A percentile compares a stretch with the other conserved stretches of the same genome.
phyloP scores from a whole-genome alignment of 306 rosid genomes.

The Medicago ruthenica region DNA sequence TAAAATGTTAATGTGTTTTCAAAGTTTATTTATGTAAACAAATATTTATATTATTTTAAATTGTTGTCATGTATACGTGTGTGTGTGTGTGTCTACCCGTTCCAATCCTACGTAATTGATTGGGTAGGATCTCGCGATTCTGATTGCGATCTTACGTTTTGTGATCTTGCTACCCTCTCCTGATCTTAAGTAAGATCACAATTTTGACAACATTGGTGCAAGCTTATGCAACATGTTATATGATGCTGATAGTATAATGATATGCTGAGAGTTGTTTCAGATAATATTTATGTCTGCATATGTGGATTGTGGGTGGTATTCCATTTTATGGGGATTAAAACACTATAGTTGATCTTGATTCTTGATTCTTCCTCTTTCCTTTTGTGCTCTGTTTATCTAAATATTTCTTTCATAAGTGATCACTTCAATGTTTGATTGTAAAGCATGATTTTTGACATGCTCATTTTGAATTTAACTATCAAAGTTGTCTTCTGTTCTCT shows the following conservation, averaged over 20 bases:
- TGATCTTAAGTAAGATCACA: no score
- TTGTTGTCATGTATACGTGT: no score
- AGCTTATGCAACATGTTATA: neutral
- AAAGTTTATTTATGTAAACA: no score
- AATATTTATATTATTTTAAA: no score
- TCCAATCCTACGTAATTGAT: no score
- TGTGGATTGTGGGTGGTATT: neutral
- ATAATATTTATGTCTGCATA: neutral
- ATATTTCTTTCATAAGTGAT: conserved; percentile 15
- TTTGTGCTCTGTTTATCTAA: conserved; percentile 2
- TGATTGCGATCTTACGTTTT: no score
- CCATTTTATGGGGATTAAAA: conserved; percentile 20
- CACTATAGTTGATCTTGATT: conserved; percentile 29
- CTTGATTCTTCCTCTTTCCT: conserved; percentile 19
- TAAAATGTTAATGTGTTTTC: no score
- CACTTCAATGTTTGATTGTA: conserved; percentile 15
- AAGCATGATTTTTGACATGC: conserved; percentile 8
- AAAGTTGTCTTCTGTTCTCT: conserved; percentile 23
- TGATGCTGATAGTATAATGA: neutral
- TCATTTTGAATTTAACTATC: conserved; percentile 27
- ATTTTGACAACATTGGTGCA: no score
- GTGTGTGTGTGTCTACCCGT: no score
- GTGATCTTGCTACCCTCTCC: no score
- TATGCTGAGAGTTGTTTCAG: conserved; percentile 5
- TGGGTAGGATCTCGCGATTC: no score